phyloP scores from a whole-genome alignment of 768 basidiomycete genomes.

The Xanthoconium stramineum region DNA sequence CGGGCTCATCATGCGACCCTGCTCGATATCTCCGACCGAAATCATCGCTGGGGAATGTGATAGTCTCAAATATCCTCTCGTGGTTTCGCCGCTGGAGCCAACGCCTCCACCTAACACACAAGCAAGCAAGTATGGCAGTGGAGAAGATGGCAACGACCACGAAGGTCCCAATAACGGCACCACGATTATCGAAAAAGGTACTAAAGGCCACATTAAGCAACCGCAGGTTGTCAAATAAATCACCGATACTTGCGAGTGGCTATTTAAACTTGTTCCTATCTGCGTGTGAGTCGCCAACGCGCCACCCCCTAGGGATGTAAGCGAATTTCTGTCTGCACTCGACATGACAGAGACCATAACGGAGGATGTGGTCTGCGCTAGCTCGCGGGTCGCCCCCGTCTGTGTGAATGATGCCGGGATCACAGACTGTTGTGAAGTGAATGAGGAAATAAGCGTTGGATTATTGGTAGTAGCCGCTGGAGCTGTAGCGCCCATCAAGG shows the following conservation, averaged over 20 bases:
- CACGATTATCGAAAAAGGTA: conserved; percentile 65
- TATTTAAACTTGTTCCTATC: conserved; percentile 6
- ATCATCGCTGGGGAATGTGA: conserved; percentile 32
- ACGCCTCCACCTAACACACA: conserved; percentile 36
- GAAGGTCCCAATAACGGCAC: conserved; percentile 74
- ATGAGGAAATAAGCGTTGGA: background rate
- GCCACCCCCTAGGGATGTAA: conserved; percentile 38
- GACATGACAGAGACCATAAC: conserved; percentile 32
- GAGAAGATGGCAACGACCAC: conserved; percentile 59
- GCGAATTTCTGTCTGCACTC: conserved; percentile 29
- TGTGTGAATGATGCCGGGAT: conserved; percentile 17
- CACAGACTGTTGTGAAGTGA: background rate
- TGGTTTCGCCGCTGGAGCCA: conserved; percentile 40
- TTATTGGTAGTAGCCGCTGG: background rate
- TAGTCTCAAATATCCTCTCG: conserved; percentile 35
- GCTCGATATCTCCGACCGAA: conserved; percentile 8
- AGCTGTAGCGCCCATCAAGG: background rate
- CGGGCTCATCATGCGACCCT: conserved; percentile 39
- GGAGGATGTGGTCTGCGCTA: conserved; percentile 42
- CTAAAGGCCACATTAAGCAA: conserved; percentile 3
- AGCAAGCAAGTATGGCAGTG: conserved; percentile 42
- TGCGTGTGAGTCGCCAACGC: conserved; percentile 47
- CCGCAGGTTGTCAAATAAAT: background rate
- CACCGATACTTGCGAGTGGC: conserved; percentile 25
- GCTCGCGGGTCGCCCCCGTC: conserved; percentile 39